Conservation (phyloP, 2,329 filamentous ascomycete genomes). For the Penicillium sp. region DNA sequence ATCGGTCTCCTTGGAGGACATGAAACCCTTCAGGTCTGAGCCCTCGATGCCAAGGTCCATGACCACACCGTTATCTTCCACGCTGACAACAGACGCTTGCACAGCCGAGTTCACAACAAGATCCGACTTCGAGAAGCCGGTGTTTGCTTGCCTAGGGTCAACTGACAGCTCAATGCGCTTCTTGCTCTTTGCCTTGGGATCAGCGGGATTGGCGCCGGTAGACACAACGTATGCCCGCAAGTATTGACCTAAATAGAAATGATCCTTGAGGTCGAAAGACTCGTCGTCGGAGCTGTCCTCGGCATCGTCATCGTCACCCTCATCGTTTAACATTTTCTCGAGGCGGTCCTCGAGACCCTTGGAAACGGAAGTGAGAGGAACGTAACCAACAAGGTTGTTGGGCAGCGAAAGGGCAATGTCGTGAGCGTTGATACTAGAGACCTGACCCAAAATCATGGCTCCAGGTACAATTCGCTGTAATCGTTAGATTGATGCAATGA, state of each 20-base stretch:
- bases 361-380: conserved; percentile 90
- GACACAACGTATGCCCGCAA: conserved; percentile 79
- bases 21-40: conserved; percentile 71
- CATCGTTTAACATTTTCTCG: conserved; percentile 63
- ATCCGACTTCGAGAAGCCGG: conserved; percentile 68
- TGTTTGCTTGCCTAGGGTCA: conserved; percentile 75
- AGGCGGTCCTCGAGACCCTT: conserved; percentile 73
- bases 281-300: conserved; percentile 51
- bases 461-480: conserved; percentile 75
- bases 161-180: conserved; percentile 85
- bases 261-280: conserved; percentile 67
- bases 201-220: conserved; percentile 58
- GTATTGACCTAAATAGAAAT: conserved; percentile 85
- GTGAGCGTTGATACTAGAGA: conserved; percentile 75
- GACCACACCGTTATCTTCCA: conserved; percentile 92
- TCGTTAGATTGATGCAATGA: conserved; percentile 33
- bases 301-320: conserved; percentile 56
- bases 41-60: conserved; percentile 84
- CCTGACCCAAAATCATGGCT: conserved; percentile 81
- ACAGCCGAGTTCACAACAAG: conserved; percentile 73
- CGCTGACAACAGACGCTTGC: conserved; percentile 83
- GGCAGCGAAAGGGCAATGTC: conserved; percentile 80
- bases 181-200: conserved; percentile 63
- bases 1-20: conserved; percentile 80
- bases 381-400: conserved; percentile 88